Conservation (phyloP, 2,329 filamentous ascomycete genomes). For the Aspergillus pseudonomiae region DNA sequence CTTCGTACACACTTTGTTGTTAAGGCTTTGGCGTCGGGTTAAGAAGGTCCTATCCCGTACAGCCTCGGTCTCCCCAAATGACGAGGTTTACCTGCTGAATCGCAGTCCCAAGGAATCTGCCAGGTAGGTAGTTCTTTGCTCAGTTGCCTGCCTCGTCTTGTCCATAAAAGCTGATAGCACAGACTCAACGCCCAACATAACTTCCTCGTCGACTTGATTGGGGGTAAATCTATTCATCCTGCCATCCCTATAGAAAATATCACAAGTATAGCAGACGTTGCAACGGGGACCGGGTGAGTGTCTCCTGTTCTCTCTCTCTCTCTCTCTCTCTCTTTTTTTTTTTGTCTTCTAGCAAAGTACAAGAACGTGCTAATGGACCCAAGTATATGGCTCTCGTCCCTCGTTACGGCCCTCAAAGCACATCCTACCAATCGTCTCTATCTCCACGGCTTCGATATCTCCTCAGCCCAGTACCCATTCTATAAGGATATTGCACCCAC, state of each 20-base stretch:
- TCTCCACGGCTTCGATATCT: conserved; percentile 37
- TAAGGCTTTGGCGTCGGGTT: neutral
- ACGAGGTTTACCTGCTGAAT: conserved; percentile 23
- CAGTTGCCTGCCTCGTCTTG: neutral
- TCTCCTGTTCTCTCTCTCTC: too few species aligned
- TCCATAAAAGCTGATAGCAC: neutral
- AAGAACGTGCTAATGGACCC: neutral
- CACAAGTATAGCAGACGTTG: conserved; percentile 29
- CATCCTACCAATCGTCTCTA: conserved; percentile 14
- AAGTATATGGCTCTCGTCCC: conserved; percentile 30
- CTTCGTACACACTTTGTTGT: neutral
- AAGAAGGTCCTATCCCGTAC: neutral
- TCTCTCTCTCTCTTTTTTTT: neutral
- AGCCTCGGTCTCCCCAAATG: neutral
- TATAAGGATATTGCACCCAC: neutral
- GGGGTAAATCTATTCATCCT: conserved; percentile 25
- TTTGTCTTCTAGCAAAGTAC: neutral
- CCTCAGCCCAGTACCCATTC: conserved; percentile 30
- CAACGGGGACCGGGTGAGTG: conserved; percentile 34
- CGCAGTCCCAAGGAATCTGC: conserved; percentile 25
- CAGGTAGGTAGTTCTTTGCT: conserved; percentile 18
- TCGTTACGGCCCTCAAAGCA: conserved; percentile 15
- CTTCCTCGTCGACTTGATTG: conserved; percentile 26
- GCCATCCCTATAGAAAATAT: conserved; percentile 26
- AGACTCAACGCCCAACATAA: conserved; percentile 31